Evolutionary conservation across 2,329 filamentous ascomycete species (phyloP).

Genomic region (Pseudogymnoascus sp.): DNA sequence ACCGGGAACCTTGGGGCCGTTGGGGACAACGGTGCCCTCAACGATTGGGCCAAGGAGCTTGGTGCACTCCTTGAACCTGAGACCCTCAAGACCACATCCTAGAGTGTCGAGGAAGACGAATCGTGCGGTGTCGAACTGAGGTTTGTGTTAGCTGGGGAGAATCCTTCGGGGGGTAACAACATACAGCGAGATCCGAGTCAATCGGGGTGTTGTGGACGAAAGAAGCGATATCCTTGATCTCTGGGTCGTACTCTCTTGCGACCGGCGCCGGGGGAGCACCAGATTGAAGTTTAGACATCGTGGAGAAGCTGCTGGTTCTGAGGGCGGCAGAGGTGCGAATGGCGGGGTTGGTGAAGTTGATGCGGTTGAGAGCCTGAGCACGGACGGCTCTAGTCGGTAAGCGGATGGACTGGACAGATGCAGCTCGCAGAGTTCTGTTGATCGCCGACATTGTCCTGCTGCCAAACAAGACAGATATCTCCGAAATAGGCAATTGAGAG

Average conservation of each 20-base stretch:
- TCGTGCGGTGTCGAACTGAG: conserved; percentile 85
- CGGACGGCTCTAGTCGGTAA: neutral
- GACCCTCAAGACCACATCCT: conserved; percentile 89
- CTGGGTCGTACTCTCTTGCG: conserved; percentile 67
- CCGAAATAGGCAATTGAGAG: neutral
- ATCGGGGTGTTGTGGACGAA: conserved; percentile 92
- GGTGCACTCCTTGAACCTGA: conserved; percentile 91
- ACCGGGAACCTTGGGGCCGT: conserved; percentile 83
- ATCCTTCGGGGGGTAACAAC: conserved; percentile 32
- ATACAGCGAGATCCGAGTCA: conserved; percentile 83
- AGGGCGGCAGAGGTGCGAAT: neutral
- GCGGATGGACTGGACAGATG: conserved; percentile 1
- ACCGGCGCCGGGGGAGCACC: conserved; percentile 41
- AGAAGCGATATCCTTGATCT: conserved; percentile 89
- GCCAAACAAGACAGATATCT: neutral
- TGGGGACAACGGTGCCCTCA: conserved; percentile 81
- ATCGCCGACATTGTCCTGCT: conserved; percentile 11
- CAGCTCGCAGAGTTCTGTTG: conserved; percentile 9
- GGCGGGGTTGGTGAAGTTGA: conserved; percentile 1
- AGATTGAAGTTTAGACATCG: conserved; percentile 29
- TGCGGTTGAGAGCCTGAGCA: conserved; percentile 2
- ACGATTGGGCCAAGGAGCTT: conserved; percentile 92
- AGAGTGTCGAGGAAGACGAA: conserved; percentile 96
- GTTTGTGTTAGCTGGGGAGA: conserved; percentile 14
- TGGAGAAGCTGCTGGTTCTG: conserved; percentile 23